Percentiles rank a stretch among this genome's conserved stretches.
These are phyloP conservation scores for Baeospora myosura DNA, from an alignment of 1,284 basidiomycete genomes.

Conservation along the genomic window DNA sequence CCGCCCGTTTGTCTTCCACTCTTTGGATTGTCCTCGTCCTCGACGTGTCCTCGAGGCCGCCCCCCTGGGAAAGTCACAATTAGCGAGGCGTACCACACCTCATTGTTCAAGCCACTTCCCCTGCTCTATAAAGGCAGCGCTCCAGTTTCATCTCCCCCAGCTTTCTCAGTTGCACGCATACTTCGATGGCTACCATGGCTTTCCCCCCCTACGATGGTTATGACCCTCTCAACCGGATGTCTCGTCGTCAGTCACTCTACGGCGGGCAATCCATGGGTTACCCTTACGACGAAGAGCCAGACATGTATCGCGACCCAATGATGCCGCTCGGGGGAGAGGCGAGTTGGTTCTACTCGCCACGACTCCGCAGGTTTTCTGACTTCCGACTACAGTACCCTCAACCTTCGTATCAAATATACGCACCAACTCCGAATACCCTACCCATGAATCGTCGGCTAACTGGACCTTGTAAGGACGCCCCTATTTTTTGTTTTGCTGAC, in stretches of 20 bases:
- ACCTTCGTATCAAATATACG: slow-evolving; percentile 24
- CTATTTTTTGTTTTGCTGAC: neutral
- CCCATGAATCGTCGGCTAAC: slow-evolving; percentile 24
- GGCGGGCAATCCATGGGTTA: slow-evolving; percentile 6
- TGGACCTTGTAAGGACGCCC: slow-evolving; percentile 24
- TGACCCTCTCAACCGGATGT: slow-evolving; percentile 9
- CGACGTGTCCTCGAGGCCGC: slow-evolving; percentile 1
- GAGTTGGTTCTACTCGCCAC: neutral
- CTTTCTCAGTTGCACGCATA: slow-evolving; percentile 6
- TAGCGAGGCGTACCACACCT: too few species aligned
- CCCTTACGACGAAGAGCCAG: slow-evolving; percentile 7
- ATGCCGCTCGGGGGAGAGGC: slow-evolving; percentile 2
- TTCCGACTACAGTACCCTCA: slow-evolving; percentile 13
- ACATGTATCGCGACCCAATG: slow-evolving; percentile 7
- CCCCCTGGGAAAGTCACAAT: neutral
- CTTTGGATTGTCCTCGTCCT: slow-evolving; percentile 1
- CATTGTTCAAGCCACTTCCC: neutral
- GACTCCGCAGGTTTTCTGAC: neutral
- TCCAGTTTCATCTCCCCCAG: neutral
- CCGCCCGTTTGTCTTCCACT: neutral
- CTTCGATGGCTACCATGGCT: slow-evolving; percentile 10
- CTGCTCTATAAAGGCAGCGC: neutral
- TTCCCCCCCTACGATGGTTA: slow-evolving; percentile 11
- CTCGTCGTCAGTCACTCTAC: slow-evolving; percentile 13
- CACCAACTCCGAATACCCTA: slow-evolving; percentile 13